Evolutionary conservation across 2,329 filamentous ascomycete genomes (phyloP).

Genomic region (Pestalotiopsis sp.): DNA sequence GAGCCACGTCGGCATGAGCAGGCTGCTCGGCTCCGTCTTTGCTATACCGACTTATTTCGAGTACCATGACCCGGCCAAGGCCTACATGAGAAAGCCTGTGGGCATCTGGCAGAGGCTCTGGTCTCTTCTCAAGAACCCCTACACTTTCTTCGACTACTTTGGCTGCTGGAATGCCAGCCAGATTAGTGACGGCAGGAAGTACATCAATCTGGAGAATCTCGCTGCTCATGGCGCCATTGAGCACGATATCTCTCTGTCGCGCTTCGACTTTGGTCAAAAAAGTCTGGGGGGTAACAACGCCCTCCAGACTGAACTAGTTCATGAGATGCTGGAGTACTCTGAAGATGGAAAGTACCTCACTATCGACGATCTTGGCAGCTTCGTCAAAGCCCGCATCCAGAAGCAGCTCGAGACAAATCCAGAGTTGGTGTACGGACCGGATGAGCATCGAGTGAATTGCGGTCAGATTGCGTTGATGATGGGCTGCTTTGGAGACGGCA

Average conservation of each 20-base stretch:
- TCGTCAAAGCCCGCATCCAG: slow-evolving; percentile 11
- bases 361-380: neutral
- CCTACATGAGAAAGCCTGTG: slow-evolving; percentile 6
- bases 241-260: neutral
- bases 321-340: neutral
- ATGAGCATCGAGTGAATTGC: slow-evolving; percentile 11
- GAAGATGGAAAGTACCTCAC: neutral
- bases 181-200: neutral
- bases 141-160: neutral
- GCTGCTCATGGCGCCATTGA: neutral
- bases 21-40: neutral
- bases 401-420: slow-evolving; percentile 9
- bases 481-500: slow-evolving; percentile 13
- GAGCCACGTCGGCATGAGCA: neutral
- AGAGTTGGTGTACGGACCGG: slow-evolving; percentile 7
- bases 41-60: neutral
- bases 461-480: slow-evolving; percentile 13
- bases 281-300: neutral
- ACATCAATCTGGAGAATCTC: neutral
- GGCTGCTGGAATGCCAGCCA: neutral
- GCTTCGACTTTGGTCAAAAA: neutral
- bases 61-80: slow-evolving; percentile 6
- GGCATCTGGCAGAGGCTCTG: neutral
- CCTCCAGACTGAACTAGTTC: neutral
- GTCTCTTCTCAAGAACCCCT: neutral